Percentiles rank a stretch among this genome's conserved stretches.
These are phyloP conservation scores for Paramecium bursaria DNA, from an alignment of 73 alveolate genomes.

Conservation along the genomic window DNA sequence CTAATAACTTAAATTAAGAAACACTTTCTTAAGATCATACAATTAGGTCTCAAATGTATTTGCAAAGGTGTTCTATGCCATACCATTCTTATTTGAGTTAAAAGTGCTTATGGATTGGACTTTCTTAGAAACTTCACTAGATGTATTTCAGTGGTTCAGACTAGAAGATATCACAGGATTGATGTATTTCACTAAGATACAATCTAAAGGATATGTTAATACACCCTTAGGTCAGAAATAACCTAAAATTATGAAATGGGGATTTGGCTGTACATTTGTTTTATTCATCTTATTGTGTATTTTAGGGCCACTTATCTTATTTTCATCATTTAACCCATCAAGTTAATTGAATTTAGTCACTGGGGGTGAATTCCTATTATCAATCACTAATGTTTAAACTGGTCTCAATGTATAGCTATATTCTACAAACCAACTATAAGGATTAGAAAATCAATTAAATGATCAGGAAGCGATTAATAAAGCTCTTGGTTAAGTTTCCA, in stretches of 20 bases:
- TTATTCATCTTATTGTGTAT: slow-evolving; percentile 76
- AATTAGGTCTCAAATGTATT: slow-evolving; percentile 31
- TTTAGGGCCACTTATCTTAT: slow-evolving; percentile 86
- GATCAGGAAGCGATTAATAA: not conserved
- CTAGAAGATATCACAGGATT: slow-evolving; percentile 87
- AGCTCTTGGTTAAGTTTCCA: not conserved
- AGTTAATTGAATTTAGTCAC: slow-evolving; percentile 77
- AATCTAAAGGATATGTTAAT: slow-evolving; percentile 68
- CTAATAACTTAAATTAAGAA: slow-evolving; percentile 58
- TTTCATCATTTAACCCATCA: slow-evolving; percentile 88
- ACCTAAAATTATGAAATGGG: slow-evolving; percentile 71
- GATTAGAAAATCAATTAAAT: slow-evolving; percentile 32
- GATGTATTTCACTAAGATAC: slow-evolving; percentile 82
- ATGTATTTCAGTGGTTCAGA: slow-evolving; percentile 89
- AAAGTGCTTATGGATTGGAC: slow-evolving; percentile 93
- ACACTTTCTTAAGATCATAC: slow-evolving; percentile 45
- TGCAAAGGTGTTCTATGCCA: slow-evolving; percentile 59
- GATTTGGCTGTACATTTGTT: slow-evolving; percentile 80
- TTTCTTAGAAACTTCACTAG: slow-evolving; percentile 87
- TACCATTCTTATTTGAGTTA: slow-evolving; percentile 91
- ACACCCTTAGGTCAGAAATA: slow-evolving; percentile 78
- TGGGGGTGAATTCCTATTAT: slow-evolving; percentile 79
- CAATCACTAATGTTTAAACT: not conserved
- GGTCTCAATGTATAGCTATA: slow-evolving; percentile 25
- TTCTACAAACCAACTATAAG: slow-evolving; percentile 35